Evolutionary conservation across 106 monocot genomes (phyloP), one percentile per base, ranked within the genome.

Genomic region (Posidonia australis): DNA sequence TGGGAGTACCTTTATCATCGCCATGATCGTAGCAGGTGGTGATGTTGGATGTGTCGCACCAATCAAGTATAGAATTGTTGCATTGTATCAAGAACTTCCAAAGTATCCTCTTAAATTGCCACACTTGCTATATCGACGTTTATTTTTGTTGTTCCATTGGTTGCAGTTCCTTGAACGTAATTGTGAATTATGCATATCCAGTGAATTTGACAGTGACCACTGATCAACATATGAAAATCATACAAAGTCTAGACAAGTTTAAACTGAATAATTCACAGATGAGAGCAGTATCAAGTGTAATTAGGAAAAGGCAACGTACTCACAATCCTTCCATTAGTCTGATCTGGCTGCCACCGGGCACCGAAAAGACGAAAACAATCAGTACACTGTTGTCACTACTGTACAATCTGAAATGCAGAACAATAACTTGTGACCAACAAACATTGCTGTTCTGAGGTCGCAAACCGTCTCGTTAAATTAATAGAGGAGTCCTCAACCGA

Each of bases 261-360:
- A 44, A 21, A 0, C 67, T 82, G 16, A 82, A 82, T 59, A 54
- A 73, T 0, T 81, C 86, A 26, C 86, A 86, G 43, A 14, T 10
- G 3, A 48, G 57, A 31, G 81, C 86, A 0, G 51, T 82, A 5
- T 3, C 52, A 21, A 41, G 10, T 47, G 78, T 65, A 23, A 70
- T 82, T 10, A 70, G 64, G 7, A 46, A 69, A 21, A 54, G 27
- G 16, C 41, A 73, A 20, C 44, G 63, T 11, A 5, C 32, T 28
- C 17, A 48, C 12, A 76, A 51, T 22, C 27, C 26, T 45, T 60
- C 45, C 0, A 54, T 89, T 53, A 82, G 67, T 9, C 82, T 89
- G 21, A 85, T 89, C 12, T 89, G 89, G 89, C 84, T 84, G 3
- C 85, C 89, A 20, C 89, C 89, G 0, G 89, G 89, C 5, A 90